A percentile compares a stretch with the other conserved stretches of the same genome.
Evolutionary conservation across 2,329 filamentous ascomycete species (phyloP).

Genomic region (Talaromyces funiculosus): DNA sequence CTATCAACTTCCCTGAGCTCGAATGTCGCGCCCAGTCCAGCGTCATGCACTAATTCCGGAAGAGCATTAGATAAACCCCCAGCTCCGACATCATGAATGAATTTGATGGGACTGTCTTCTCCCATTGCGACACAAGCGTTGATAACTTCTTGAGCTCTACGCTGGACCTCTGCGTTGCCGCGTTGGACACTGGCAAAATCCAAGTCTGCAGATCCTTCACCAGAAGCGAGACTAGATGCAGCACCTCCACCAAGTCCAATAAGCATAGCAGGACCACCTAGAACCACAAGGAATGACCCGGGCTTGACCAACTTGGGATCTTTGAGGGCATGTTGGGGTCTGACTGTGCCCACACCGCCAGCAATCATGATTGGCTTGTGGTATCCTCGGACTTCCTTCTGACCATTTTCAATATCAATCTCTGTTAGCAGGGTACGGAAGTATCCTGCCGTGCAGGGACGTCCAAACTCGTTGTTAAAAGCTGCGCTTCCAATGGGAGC

Average conservation of each 20-base stretch:
- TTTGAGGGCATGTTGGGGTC: constrained; percentile 87
- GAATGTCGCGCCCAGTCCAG: constrained; percentile 82
- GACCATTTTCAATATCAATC: constrained; percentile 55
- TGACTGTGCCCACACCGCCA: constrained; percentile 85
- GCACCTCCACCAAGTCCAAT: constrained; percentile 95
- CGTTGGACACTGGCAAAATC: constrained; percentile 97
- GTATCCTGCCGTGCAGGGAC: constrained; percentile 80
- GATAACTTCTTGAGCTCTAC: constrained; percentile 95
- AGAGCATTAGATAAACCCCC: constrained; percentile 81
- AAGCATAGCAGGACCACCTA: constrained; percentile 94
- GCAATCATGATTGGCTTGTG: constrained; percentile 99
- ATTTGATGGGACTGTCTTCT: constrained; percentile 79
- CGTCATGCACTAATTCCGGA: constrained; percentile 86
- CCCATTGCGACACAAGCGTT: constrained; percentile 86
- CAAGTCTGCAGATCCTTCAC: constrained; percentile 81
- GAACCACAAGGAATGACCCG: constrained; percentile 85
- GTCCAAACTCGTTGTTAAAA: constrained; percentile 97
- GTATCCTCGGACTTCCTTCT: constrained; percentile 75
- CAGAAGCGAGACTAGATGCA: constrained; percentile 83
- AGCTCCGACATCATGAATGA: constrained; percentile 96
- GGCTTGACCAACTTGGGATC: constrained; percentile 69
- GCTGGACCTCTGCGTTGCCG: constrained; percentile 93
- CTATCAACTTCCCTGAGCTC: constrained; percentile 92
- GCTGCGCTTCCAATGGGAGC: constrained; percentile 90
- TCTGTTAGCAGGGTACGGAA: constrained; percentile 83